phyloP scores from a whole-genome alignment of 176 grass and related monocot genomes.

The Themeda triandra region DNA sequence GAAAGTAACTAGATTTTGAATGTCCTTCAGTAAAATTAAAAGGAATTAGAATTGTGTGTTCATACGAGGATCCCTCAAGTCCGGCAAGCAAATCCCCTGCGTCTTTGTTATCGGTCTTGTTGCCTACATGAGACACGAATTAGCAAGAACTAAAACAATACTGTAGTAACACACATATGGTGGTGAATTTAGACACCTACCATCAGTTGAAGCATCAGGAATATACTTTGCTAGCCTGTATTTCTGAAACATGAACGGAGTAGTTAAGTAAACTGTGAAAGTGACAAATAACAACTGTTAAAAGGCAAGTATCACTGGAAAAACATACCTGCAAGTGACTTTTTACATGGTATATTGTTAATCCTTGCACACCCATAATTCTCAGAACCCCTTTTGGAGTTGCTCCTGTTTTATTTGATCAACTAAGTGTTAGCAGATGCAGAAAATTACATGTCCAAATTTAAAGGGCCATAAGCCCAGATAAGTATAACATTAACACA shows the following conservation, averaged over 20 bases:
- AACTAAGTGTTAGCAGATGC: constrained; percentile 26
- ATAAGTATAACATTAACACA: neutral
- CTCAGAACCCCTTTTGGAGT: constrained; percentile 96
- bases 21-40: neutral
- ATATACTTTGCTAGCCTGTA: constrained; percentile 96
- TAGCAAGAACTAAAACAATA: constrained; percentile 22
- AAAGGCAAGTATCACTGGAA: neutral
- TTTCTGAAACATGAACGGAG: constrained; percentile 55
- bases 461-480: neutral
- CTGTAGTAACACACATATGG: neutral
- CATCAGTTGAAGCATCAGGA: constrained; percentile 78
- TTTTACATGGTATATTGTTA: constrained; percentile 99
- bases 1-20: neutral
- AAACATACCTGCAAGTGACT: constrained; percentile 94
- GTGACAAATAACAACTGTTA: neutral
- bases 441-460: neutral
- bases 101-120: constrained; percentile 77
- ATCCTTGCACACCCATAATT: constrained; percentile 73
- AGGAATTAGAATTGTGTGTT: constrained; percentile 14
- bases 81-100: constrained; percentile 51
- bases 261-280: constrained; percentile 17
- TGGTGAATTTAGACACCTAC: constrained; percentile 33
- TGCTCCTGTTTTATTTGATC: constrained; percentile 54
- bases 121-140: constrained; percentile 43
- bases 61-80: constrained; percentile 89